Conservation (phyloP, 164 flowering plant species). For the Aristolochia californica region DNA sequence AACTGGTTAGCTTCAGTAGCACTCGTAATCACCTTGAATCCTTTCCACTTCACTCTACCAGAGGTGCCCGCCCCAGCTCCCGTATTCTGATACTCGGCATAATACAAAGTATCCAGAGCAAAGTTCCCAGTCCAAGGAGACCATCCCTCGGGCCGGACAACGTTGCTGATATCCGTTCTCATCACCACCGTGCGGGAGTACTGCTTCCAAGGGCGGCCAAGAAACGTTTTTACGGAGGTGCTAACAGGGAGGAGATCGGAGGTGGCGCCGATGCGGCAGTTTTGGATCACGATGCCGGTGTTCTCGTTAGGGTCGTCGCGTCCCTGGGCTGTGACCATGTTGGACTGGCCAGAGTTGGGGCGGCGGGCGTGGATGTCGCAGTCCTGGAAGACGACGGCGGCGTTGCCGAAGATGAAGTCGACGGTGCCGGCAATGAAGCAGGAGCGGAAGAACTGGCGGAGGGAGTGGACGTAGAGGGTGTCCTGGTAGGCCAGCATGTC, state of each 20-base stretch:
- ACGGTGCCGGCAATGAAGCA: too few relatives aligned
- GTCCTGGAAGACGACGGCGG: too few relatives aligned
- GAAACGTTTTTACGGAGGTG: conserved; percentile 38
- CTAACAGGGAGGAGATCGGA: conserved; percentile 29
- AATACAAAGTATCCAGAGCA: conserved; percentile 46
- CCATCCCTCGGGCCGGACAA: conserved; percentile 66
- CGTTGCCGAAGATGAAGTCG: too few relatives aligned
- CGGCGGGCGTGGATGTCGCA: too few relatives aligned
- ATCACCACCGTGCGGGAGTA: conserved; percentile 61
- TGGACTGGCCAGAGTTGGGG: conserved; percentile 47
- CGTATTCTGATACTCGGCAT: conserved; percentile 51
- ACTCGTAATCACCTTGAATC: conserved; percentile 36
- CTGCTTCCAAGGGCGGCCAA: conserved; percentile 78
- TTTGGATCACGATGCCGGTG: conserved; percentile 75
- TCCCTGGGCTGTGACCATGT: conserved; percentile 82
- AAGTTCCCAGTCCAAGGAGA: conserved; percentile 53
- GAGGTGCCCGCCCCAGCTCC: conserved; percentile 60
- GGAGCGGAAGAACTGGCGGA: too few relatives aligned
- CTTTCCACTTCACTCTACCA: conserved; percentile 54
- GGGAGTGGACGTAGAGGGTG: too few relatives aligned
- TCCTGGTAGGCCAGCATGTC: conserved; percentile 75
- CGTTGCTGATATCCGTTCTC: conserved; percentile 38
- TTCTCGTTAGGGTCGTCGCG: conserved; percentile 71
- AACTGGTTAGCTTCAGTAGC: conserved; percentile 38
- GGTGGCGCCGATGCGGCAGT: conserved; percentile 41